Percentiles rank a stretch among this genome's conserved stretches.
Evolutionary conservation across 2,329 filamentous ascomycete genomes (phyloP).

Genomic region (Sclerotiophoma versabilis): DNA sequence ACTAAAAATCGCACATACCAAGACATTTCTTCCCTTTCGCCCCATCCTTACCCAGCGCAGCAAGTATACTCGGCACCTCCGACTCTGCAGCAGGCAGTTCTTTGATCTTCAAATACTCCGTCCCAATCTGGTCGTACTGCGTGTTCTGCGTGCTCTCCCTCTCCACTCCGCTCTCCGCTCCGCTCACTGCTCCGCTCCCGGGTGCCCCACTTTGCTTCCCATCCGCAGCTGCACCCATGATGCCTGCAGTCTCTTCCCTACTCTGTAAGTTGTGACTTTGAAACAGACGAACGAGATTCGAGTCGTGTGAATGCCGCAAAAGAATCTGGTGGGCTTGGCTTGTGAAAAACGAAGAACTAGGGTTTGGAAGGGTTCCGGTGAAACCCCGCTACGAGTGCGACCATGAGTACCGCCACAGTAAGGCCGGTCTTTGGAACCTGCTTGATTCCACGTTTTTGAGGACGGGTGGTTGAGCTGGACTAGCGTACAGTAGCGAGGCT

Average conservation of each 20-base stretch:
- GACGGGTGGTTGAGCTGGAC: neutral
- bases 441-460: neutral
- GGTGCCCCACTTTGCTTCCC: neutral
- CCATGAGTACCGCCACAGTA: conserved; percentile 1
- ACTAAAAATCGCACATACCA: conserved; percentile 25
- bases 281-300: neutral
- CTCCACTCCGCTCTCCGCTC: neutral
- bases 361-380: neutral
- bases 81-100: conserved; percentile 30
- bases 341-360: neutral
- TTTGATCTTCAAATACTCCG: conserved; percentile 35
- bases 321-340: neutral
- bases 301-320: neutral
- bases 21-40: conserved; percentile 33
- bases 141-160: conserved; percentile 31
- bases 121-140: conserved; percentile 41
- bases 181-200: neutral
- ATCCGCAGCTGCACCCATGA: neutral
- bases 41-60: conserved; percentile 31
- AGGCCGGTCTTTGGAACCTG: neutral
- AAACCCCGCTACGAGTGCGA: conserved; percentile 2
- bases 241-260: neutral
- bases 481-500: conserved; percentile 5
- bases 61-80: conserved; percentile 29
- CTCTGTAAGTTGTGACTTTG: neutral